Conservation (phyloP, 176 grass and related monocot genomes). For the Avena insularis region DNA sequence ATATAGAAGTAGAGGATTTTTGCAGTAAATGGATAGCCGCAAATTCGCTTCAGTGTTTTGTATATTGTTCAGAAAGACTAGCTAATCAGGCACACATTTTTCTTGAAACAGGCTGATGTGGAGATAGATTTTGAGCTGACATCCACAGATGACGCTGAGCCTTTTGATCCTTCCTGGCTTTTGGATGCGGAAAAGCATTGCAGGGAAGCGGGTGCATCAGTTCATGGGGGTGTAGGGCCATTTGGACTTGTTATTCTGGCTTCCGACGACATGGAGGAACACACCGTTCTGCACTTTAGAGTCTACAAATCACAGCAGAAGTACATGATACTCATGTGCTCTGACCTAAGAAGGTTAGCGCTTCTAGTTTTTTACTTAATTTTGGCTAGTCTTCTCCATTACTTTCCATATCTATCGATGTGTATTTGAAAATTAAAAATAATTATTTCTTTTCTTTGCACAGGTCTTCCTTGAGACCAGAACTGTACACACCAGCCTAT, state of each 20-base stretch:
- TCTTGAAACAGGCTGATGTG: neutral
- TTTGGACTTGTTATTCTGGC: constrained; percentile 13
- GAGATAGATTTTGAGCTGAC: constrained; percentile 19
- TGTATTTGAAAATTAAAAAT: neutral
- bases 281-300: neutral
- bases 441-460: neutral
- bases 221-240: constrained; percentile 2
- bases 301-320: constrained; percentile 12
- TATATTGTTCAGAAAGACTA: neutral
- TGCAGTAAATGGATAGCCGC: neutral
- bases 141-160: neutral
- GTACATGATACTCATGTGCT: constrained; percentile 18
- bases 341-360: neutral
- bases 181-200: neutral
- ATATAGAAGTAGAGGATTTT: neutral
- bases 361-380: neutral
- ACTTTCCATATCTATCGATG: neutral
- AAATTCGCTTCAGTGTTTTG: neutral
- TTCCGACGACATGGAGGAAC: neutral
- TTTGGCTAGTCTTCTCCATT: neutral
- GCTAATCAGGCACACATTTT: neutral
- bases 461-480: constrained; percentile 12
- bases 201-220: neutral
- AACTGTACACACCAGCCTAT: constrained; percentile 11
- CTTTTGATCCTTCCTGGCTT: constrained; percentile 5